Conservation (phyloP, 345 rosid species). For the Cochlearia excelsa region DNA sequence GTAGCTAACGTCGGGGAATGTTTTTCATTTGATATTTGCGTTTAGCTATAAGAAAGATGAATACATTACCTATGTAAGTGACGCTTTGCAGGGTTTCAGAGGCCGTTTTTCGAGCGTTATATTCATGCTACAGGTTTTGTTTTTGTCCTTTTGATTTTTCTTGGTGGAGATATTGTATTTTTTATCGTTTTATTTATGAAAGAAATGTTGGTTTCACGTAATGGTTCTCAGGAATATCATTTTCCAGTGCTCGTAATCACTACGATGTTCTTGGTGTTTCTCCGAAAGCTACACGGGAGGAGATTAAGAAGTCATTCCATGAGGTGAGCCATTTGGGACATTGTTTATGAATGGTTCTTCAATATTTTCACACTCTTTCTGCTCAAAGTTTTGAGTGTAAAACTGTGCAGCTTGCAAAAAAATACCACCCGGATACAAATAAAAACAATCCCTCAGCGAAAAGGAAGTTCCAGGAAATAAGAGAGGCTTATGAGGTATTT, state of each 20-base stretch:
- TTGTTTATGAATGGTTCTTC: conserved; percentile 5
- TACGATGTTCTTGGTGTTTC: conserved; percentile 82
- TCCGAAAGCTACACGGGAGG: conserved; percentile 62
- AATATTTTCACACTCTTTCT: neutral
- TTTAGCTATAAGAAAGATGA: conserved; percentile 36
- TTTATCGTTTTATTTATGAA: neutral
- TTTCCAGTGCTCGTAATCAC: conserved; percentile 46
- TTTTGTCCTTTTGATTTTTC: neutral
- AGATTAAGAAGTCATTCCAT: conserved; percentile 83
- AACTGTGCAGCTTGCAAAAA: conserved; percentile 80
- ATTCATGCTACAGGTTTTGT: conserved; percentile 67
- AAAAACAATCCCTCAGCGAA: conserved; percentile 81
- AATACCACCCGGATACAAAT: conserved; percentile 91
- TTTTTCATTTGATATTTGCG: conserved; percentile 2
- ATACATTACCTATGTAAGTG: conserved; percentile 29
- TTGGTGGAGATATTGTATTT: conserved; percentile 3
- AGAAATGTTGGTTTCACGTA: neutral
- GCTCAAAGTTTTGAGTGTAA: neutral
- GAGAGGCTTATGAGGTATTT: conserved; percentile 81
- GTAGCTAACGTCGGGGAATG: neutral
- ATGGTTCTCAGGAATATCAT: conserved; percentile 40
- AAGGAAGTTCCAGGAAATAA: conserved; percentile 79
- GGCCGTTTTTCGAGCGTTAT: conserved; percentile 38
- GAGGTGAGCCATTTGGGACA: conserved; percentile 38
- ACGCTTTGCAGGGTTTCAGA: conserved; percentile 36